Evolutionary conservation across 2,329 filamentous ascomycete genomes (phyloP), one percentile per base, ranked within the genome.

Genomic region (Pseudocercospora vitis): DNA sequence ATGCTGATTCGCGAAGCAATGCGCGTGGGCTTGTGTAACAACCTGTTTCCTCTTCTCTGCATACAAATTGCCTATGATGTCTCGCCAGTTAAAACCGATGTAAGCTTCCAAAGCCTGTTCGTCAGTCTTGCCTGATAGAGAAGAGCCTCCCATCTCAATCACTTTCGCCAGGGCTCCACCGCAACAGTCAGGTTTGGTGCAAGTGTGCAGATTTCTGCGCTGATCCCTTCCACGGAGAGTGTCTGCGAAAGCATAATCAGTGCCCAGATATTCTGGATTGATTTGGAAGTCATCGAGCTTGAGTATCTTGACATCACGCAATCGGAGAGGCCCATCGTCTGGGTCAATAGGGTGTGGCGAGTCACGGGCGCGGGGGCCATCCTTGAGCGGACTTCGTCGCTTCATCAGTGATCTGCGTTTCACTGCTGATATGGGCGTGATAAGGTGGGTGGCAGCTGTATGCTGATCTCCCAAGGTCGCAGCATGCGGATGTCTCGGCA

Each of bases 231-330:
- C 82, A 48, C 91, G 85, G 11, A 95, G 81, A 0, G 91, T 85
- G 54, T 92, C 87, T 1, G 80, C 76, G 67, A 84, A 95, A 8
- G 89, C 89, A 70, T 83, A 89, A 50, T 84, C 80, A 1, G 88
- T 88, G 35, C 86, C 79, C 59, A 91, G 92, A 61, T 77, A 80
- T 3, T 76, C 74, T 0, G 89, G 85, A 59, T 96, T 95, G 63
- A 94, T 77, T 68, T 86, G 92, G 76, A 96, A 96, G 70, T 95
- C 86, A 9, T 83, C 81, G 1, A 87, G 74, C 11, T 74, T 74
- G 9, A 95, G 78, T 28, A 79, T 74, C 0, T 77, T 72, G 2
- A 84, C 59, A 0, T 84, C 80, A 47, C 79, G 82, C 7, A 76
- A 69, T 45, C 89, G 82, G 12, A 88, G 76, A 1, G 76, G 75